These are phyloP conservation scores for Penicillium angulare DNA, from an alignment of 495 filamentous ascomycete species.

Conservation along the genomic window DNA sequence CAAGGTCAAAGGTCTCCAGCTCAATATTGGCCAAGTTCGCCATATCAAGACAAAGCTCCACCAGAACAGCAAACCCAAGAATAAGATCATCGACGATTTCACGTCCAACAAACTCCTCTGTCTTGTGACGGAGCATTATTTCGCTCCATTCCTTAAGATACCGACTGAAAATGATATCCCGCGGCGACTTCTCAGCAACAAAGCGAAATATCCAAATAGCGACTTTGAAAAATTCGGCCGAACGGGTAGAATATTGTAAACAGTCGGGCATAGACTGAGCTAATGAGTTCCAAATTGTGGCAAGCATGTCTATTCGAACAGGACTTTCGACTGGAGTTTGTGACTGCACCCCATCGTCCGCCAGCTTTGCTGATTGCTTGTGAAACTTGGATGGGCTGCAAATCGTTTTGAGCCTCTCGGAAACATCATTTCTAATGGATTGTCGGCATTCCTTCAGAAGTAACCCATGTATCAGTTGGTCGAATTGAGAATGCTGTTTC, in stretches of 20 bases:
- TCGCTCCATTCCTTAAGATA: slow-evolving; percentile 53
- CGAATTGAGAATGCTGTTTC: slow-evolving; percentile 42
- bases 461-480: slow-evolving; percentile 34
- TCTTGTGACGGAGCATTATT: slow-evolving; percentile 54
- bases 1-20: slow-evolving; percentile 51
- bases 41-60: slow-evolving; percentile 49
- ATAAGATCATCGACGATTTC: slow-evolving; percentile 49
- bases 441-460: slow-evolving; percentile 35
- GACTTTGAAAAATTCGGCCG: slow-evolving; percentile 57
- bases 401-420: slow-evolving; percentile 35
- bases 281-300: slow-evolving; percentile 52
- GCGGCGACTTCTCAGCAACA: slow-evolving; percentile 50
- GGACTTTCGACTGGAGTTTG: slow-evolving; percentile 19
- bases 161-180: slow-evolving; percentile 48
- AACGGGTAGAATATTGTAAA: slow-evolving; percentile 40
- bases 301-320: slow-evolving; percentile 39
- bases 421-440: slow-evolving; percentile 33
- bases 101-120: slow-evolving; percentile 53
- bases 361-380: slow-evolving; percentile 23
- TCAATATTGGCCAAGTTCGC: slow-evolving; percentile 42
- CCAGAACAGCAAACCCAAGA: slow-evolving; percentile 45
- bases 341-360: not conserved
- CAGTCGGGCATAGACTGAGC: slow-evolving; percentile 48
- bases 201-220: slow-evolving; percentile 52
- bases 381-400: slow-evolving; percentile 27